Evolutionary conservation across 768 basidiomycete genomes (phyloP).

Genomic region (Rhizopogon salebrosus): DNA sequence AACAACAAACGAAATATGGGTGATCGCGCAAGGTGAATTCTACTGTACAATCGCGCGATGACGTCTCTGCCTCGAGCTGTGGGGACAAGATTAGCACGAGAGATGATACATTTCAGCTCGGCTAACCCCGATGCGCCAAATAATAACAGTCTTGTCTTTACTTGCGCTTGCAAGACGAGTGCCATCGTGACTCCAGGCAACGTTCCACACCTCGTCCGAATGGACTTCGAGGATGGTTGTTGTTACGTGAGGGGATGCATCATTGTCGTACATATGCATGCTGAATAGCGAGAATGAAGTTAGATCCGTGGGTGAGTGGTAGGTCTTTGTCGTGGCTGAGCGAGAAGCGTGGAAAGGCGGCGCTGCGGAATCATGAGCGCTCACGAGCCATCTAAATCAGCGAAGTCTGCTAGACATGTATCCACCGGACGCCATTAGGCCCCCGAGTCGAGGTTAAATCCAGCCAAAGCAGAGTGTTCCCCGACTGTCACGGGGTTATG

Average conservation of each 20-base stretch:
- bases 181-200: slow-evolving; percentile 94
- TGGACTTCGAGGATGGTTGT: slow-evolving; percentile 85
- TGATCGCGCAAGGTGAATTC: slow-evolving; percentile 70
- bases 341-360: slow-evolving; percentile 78
- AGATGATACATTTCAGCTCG: slow-evolving; percentile 4
- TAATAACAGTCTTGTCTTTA: slow-evolving; percentile 81
- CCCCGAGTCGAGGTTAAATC: slow-evolving; percentile 71
- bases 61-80: slow-evolving; percentile 43
- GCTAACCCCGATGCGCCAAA: slow-evolving; percentile 83
- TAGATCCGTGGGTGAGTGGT: slow-evolving; percentile 55
- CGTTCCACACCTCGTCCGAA: slow-evolving; percentile 90
- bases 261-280: slow-evolving; percentile 79
- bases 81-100: slow-evolving; percentile 14
- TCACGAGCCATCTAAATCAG: slow-evolving; percentile 67
- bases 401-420: slow-evolving; percentile 67
- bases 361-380: slow-evolving; percentile 94
- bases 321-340: too few species aligned
- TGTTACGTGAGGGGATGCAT: slow-evolving; percentile 78
- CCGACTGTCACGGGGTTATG: slow-evolving; percentile 73
- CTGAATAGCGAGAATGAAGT: slow-evolving; percentile 72
- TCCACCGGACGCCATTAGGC: slow-evolving; percentile 57
- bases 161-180: slow-evolving; percentile 80
- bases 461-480: slow-evolving; percentile 80
- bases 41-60: slow-evolving; percentile 53
- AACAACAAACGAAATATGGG: slow-evolving; percentile 66